A percentile compares a stretch with the other conserved stretches of the same genome.
Evolutionary conservation across 352 stramenopile species (phyloP).

Genomic region (Thalassiosira hispida): DNA sequence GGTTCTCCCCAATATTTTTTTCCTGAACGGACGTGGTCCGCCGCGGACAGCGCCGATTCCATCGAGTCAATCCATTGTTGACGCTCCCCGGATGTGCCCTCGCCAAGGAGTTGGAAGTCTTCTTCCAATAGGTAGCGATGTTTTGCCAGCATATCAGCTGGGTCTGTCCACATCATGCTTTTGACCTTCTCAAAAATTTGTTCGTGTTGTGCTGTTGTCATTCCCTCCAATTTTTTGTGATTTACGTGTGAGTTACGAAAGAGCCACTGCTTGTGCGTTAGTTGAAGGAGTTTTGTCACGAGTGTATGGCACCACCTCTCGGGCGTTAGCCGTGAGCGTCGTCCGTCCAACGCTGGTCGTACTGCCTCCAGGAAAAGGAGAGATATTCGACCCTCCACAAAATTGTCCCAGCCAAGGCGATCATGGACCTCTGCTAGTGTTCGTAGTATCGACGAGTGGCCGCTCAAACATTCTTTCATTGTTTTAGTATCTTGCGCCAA

Average conservation of each 20-base stretch:
- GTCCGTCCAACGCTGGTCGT: neutral
- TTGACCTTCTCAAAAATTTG: conserved; percentile 6
- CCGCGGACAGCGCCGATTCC: neutral
- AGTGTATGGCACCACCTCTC: neutral
- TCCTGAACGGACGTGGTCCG: neutral
- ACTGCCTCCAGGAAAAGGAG: neutral
- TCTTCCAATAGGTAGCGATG: conserved; percentile 5
- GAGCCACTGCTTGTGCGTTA: conserved; percentile 25
- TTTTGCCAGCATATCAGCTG: conserved; percentile 1
- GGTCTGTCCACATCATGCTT: conserved; percentile 5
- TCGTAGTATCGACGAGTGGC: neutral
- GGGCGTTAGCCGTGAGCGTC: neutral
- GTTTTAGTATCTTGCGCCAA: neutral
- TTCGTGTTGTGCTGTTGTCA: conserved; percentile 3
- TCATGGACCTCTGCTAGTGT: neutral
- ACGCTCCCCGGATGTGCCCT: neutral
- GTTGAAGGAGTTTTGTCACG: neutral
- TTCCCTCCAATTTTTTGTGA: conserved; percentile 5
- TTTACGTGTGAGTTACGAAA: conserved; percentile 13
- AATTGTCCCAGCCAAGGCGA: conserved; percentile 14
- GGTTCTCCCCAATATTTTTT: neutral
- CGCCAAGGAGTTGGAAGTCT: conserved; percentile 5
- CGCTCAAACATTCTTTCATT: neutral
- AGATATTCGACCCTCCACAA: conserved; percentile 2
- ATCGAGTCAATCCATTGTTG: conserved; percentile 3